Conservation (phyloP, 2,329 filamentous ascomycete genomes). For the Basipetospora chlamydospora region DNA sequence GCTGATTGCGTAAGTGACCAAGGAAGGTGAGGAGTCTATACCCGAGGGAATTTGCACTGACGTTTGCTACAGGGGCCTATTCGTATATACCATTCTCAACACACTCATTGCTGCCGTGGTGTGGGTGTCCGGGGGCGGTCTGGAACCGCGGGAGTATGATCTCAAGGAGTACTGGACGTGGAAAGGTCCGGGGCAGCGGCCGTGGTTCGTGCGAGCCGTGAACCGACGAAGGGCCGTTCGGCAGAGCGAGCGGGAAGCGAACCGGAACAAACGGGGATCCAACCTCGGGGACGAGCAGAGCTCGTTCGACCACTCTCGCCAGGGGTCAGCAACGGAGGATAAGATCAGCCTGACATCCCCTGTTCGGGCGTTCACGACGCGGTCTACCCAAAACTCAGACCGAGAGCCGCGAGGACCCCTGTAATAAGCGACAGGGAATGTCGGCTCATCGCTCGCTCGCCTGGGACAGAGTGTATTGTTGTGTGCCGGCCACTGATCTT, state of each 20-base stretch:
- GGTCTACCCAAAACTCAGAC: constrained; percentile 1
- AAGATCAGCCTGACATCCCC: constrained; percentile 7
- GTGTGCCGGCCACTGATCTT: too few relatives aligned
- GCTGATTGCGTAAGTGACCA: constrained; percentile 46
- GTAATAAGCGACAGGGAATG: too few relatives aligned
- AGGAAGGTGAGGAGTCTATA: background rate
- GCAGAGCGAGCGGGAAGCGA: constrained; percentile 2
- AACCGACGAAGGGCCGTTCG: constrained; percentile 6
- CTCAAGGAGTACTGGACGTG: constrained; percentile 42
- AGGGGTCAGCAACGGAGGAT: constrained; percentile 4
- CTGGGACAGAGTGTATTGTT: too few relatives aligned
- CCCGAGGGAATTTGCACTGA: constrained; percentile 4
- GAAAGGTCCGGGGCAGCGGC: constrained; percentile 30
- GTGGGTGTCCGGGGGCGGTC: constrained; percentile 23
- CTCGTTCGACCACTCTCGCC: constrained; percentile 8
- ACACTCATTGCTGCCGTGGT: constrained; percentile 30
- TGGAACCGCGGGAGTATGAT: constrained; percentile 36
- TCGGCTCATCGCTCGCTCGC: too few relatives aligned
- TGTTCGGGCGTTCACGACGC: constrained; percentile 5
- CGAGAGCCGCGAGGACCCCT: too few relatives aligned
- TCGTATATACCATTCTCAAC: constrained; percentile 38
- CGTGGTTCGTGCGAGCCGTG: constrained; percentile 30
- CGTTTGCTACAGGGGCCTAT: constrained; percentile 27
- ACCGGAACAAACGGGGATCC: constrained; percentile 7
- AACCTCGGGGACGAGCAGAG: constrained; percentile 7